Percentiles rank a stretch among this genome's conserved stretches.
Conservation (phyloP, 345 rosid genomes). For the Ailanthus altissimus region DNA sequence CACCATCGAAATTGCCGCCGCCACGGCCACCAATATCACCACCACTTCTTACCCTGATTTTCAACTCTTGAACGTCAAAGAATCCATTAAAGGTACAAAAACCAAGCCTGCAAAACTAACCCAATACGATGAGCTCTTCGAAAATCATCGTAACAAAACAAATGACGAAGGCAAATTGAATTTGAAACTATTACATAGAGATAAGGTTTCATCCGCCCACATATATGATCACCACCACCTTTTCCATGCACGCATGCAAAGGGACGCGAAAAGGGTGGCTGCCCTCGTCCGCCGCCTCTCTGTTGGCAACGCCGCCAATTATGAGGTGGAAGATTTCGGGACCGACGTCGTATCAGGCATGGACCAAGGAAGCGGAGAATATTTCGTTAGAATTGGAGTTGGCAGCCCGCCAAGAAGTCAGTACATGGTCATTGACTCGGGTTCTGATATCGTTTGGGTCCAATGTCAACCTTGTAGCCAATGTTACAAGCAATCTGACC, state of each 20-base stretch:
- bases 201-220: constrained; percentile 34
- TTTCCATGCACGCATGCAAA: constrained; percentile 65
- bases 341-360: constrained; percentile 93
- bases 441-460: constrained; percentile 97
- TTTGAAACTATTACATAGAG: constrained; percentile 70
- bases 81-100: constrained; percentile 32
- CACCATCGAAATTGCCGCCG: constrained; percentile 16
- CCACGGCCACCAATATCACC: constrained; percentile 17
- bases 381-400: constrained; percentile 85
- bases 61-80: constrained; percentile 47
- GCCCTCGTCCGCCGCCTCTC: constrained; percentile 56
- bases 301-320: background rate
- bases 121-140: constrained; percentile 33
- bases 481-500: constrained; percentile 90
- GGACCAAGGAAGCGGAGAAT: constrained; percentile 97
- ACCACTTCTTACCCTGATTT: constrained; percentile 43
- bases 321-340: constrained; percentile 57
- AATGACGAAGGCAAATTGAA: constrained; percentile 25
- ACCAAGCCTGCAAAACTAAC: constrained; percentile 30
- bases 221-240: constrained; percentile 43
- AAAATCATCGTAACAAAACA: background rate
- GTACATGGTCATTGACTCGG: constrained; percentile 90
- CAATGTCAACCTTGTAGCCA: constrained; percentile 92
- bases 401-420: constrained; percentile 88
- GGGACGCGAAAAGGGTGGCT: constrained; percentile 64